phyloP scores from a whole-genome alignment of 805 yeast species.

The Metschnikowia henanensis region DNA sequence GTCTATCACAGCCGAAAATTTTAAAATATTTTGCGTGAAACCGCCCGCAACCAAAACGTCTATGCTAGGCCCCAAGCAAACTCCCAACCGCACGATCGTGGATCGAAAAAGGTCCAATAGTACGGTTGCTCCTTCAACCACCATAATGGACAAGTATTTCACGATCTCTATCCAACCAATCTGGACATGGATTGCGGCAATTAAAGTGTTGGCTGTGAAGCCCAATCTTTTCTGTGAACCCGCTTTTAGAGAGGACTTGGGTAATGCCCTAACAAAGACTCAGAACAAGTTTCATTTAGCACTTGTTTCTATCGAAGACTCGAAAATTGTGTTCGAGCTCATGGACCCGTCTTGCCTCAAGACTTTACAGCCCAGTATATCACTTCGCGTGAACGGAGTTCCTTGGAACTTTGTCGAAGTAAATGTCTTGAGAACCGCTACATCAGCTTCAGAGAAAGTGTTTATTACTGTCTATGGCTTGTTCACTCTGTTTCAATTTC shows the following conservation, averaged over 20 bases:
- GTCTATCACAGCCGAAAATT: slow-evolving; percentile 25
- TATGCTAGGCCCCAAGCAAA: slow-evolving; percentile 11
- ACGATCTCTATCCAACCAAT: slow-evolving; percentile 36
- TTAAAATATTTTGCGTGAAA: slow-evolving; percentile 27
- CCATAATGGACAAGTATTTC: slow-evolving; percentile 20
- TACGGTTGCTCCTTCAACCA: slow-evolving; percentile 18
- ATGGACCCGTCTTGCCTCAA: slow-evolving; percentile 17
- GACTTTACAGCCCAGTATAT: slow-evolving; percentile 10
- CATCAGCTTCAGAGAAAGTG: slow-evolving; percentile 11
- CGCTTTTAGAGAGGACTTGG: neutral
- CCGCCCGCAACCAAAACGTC: slow-evolving; percentile 23
- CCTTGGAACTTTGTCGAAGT: slow-evolving; percentile 33
- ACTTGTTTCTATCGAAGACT: slow-evolving; percentile 29
- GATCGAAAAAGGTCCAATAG: slow-evolving; percentile 19
- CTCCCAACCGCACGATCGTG: slow-evolving; percentile 19
- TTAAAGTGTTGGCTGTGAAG: slow-evolving; percentile 28
- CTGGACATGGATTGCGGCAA: slow-evolving; percentile 44
- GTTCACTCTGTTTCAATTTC: slow-evolving; percentile 38
- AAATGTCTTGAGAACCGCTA: slow-evolving; percentile 8
- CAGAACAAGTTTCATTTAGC: slow-evolving; percentile 16
- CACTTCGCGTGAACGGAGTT: slow-evolving; percentile 32
- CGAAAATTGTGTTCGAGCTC: slow-evolving; percentile 28
- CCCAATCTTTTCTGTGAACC: slow-evolving; percentile 35
- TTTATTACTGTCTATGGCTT: slow-evolving; percentile 34
- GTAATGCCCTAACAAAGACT: neutral